These are phyloP conservation scores for Geosmithia morbida DNA, from an alignment of 2,329 filamentous ascomycete genomes.

Conservation along the genomic window DNA sequence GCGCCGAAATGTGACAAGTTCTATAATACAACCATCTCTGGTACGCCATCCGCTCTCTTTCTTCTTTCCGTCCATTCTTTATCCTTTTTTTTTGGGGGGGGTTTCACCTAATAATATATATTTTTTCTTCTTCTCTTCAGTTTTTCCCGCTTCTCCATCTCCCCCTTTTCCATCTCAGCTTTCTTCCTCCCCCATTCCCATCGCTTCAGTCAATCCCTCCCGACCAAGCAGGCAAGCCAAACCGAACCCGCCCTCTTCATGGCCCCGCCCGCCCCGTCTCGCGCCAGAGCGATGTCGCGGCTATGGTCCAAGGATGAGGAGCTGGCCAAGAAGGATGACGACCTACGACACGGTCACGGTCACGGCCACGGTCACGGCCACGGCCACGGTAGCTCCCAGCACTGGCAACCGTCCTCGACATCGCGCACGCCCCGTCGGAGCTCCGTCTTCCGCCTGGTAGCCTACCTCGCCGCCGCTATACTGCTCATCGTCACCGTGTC, in stretches of 20 bases:
- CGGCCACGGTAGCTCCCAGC: conserved; percentile 9
- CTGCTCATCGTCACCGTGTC: conserved; percentile 8
- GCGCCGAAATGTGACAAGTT: not conserved
- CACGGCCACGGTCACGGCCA: no score
- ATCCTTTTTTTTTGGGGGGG: not conserved
- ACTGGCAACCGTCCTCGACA: conserved; percentile 22
- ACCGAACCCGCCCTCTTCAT: no score
- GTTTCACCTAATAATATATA: no score
- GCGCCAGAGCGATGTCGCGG: conserved; percentile 12
- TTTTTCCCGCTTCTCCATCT: not conserved
- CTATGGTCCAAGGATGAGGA: conserved; percentile 38
- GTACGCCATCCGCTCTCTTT: not conserved
- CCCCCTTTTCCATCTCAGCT: not conserved
- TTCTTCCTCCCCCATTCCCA: not conserved
- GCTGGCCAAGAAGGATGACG: conserved; percentile 46
- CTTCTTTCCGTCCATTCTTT: not conserved
- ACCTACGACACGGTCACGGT: conserved; percentile 14
- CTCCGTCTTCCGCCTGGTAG: conserved; percentile 34
- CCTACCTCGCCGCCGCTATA: conserved; percentile 29
- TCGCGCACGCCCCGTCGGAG: conserved; percentile 31
- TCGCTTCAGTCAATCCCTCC: not conserved
- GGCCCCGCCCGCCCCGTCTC: not conserved
- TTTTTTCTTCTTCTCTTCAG: not conserved
- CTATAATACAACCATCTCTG: not conserved
- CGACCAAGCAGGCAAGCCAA: no score